These are phyloP conservation scores for Candida pseudoviswanathii DNA, from an alignment of 1,139 yeast species.

Conservation along the genomic window DNA sequence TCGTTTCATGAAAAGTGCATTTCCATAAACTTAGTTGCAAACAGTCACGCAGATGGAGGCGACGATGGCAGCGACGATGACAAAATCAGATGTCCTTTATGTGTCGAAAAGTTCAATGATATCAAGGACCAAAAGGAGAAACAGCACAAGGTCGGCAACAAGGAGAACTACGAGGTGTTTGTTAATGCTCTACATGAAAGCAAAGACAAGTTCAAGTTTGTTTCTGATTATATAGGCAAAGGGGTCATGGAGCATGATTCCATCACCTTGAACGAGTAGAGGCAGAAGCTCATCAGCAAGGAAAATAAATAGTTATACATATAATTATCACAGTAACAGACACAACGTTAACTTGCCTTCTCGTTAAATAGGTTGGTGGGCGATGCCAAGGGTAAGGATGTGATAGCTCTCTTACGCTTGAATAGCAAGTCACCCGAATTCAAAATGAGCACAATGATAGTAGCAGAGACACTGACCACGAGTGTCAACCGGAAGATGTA, in stretches of 20 bases:
- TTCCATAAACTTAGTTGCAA: constrained; percentile 41
- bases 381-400: constrained; percentile 11
- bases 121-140: constrained; percentile 58
- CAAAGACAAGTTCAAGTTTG: constrained; percentile 69
- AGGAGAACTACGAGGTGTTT: constrained; percentile 66
- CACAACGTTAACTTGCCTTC: constrained; percentile 5
- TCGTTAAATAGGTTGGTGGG: constrained; percentile 7
- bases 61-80: constrained; percentile 18
- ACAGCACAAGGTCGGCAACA: constrained; percentile 53
- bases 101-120: constrained; percentile 69
- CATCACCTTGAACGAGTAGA: constrained; percentile 4
- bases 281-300: background rate
- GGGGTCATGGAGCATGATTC: constrained; percentile 72
- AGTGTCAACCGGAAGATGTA: constrained; percentile 42
- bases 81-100: constrained; percentile 62
- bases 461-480: constrained; percentile 27
- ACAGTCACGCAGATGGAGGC: background rate
- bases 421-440: constrained; percentile 22
- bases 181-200: constrained; percentile 58
- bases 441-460: constrained; percentile 27
- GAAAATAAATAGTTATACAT: too few relatives aligned
- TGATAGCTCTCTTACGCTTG: constrained; percentile 5
- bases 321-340: background rate
- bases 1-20: constrained; percentile 86
- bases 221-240: constrained; percentile 81